Conservation (phyloP, 2,329 filamentous ascomycete genomes). For the Fusarium tjaetaba region DNA sequence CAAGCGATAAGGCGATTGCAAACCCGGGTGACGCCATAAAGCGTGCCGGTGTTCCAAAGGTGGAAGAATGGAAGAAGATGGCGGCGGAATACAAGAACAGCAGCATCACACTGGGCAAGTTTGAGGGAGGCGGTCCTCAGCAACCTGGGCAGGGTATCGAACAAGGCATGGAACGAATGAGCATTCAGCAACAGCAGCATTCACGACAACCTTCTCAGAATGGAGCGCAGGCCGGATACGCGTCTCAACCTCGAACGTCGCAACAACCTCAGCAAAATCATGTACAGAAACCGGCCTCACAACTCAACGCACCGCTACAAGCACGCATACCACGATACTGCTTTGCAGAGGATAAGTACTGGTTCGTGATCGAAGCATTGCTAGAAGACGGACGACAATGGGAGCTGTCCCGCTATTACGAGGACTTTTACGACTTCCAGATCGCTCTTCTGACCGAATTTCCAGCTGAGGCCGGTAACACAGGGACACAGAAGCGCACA, state of each 20-base stretch:
- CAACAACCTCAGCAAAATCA: slow-evolving; percentile 50
- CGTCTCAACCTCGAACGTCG: slow-evolving; percentile 41
- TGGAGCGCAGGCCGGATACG: slow-evolving; percentile 44
- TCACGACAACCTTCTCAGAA: slow-evolving; percentile 43
- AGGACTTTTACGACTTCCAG: slow-evolving; percentile 99
- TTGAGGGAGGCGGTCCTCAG: slow-evolving; percentile 66
- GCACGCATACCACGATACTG: slow-evolving; percentile 93
- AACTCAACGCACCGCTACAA: slow-evolving; percentile 78
- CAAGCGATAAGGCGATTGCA: slow-evolving; percentile 80
- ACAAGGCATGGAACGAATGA: slow-evolving; percentile 81
- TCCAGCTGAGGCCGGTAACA: slow-evolving; percentile 91
- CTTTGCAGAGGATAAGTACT: slow-evolving; percentile 97
- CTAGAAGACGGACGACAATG: slow-evolving; percentile 91
- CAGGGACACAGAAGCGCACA: slow-evolving; percentile 79
- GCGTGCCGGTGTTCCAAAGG: slow-evolving; percentile 88
- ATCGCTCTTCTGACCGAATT: slow-evolving; percentile 94
- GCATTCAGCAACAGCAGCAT: slow-evolving; percentile 61
- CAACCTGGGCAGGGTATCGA: slow-evolving; percentile 64
- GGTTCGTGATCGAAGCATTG: slow-evolving; percentile 94
- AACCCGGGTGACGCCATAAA: slow-evolving; percentile 88
- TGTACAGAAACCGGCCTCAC: slow-evolving; percentile 56
- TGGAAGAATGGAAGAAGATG: slow-evolving; percentile 99
- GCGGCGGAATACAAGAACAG: slow-evolving; percentile 99
- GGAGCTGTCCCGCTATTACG: slow-evolving; percentile 94
- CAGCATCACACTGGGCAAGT: slow-evolving; percentile 94